phyloP scores from a whole-genome alignment of 345 rosid genomes.

The Ceriops decandra region DNA sequence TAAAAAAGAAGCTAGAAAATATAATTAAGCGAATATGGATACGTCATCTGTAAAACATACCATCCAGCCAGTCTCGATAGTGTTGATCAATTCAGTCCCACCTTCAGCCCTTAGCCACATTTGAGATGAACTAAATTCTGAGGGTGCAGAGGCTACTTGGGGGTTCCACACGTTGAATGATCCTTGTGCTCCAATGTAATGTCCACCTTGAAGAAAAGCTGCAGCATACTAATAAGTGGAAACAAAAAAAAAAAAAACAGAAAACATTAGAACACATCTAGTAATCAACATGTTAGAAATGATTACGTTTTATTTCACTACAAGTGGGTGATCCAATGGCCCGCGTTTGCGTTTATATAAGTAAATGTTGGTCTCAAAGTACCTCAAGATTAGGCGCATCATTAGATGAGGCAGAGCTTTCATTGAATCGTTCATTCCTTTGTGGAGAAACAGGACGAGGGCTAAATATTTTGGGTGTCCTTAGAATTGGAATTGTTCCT shows the following conservation, averaged over 20 bases:
- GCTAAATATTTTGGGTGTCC: no score
- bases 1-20: not conserved
- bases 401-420: not conserved
- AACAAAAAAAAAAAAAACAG: not conserved
- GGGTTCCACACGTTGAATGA: not conserved
- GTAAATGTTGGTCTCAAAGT: not conserved
- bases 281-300: not conserved
- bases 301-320: no score
- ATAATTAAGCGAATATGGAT: not conserved
- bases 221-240: not conserved
- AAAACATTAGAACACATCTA: not conserved
- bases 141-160: not conserved
- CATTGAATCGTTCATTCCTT: not conserved
- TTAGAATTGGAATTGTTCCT: no score
- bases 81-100: not conserved
- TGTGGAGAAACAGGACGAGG: not conserved
- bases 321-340: no score
- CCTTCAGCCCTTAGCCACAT: not conserved
- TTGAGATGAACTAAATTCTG: not conserved
- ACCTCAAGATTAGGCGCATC: conserved; percentile 15
- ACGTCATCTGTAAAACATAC: not conserved
- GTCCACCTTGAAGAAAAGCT: not conserved
- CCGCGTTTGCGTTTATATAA: not conserved
- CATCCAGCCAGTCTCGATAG: not conserved
- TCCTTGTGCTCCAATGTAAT: not conserved